These are phyloP conservation scores for Nematocida sp. DNA, from an alignment of 371 early-diverging fungal genomes.

Conservation along the genomic window DNA sequence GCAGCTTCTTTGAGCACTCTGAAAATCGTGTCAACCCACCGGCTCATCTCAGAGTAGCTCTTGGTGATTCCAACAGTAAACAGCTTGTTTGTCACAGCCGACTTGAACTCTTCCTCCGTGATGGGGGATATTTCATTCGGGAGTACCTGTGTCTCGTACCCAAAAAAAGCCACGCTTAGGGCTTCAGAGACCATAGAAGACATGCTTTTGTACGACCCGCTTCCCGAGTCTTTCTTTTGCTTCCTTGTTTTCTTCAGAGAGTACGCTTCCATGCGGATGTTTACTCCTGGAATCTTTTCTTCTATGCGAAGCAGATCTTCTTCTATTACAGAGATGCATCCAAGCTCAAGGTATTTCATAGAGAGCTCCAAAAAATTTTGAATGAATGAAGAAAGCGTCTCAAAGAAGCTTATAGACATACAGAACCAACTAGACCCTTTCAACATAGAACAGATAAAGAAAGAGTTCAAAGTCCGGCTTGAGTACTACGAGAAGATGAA, in stretches of 20 bases:
- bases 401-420: conserved; percentile 25
- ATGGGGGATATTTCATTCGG: conserved; percentile 1
- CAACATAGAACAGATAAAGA: conserved; percentile 22
- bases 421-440: conserved; percentile 18
- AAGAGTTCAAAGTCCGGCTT: conserved; percentile 4
- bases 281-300: conserved; percentile 28
- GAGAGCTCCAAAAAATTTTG: conserved; percentile 23
- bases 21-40: conserved; percentile 35
- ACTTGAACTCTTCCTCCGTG: conserved; percentile 18
- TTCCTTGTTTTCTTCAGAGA: conserved; percentile 47
- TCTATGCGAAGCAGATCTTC: conserved; percentile 27
- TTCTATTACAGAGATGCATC: conserved; percentile 2
- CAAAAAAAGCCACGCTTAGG: conserved; percentile 32
- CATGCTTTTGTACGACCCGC: conserved; percentile 17
- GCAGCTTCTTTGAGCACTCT: neutral
- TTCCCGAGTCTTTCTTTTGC: conserved; percentile 24
- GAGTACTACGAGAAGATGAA: conserved; percentile 17
- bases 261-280: conserved; percentile 39
- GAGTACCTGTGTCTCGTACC: conserved; percentile 11
- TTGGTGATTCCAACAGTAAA: conserved; percentile 47
- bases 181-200: conserved; percentile 40
- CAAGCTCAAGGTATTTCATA: conserved; percentile 51
- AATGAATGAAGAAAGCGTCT: conserved; percentile 24
- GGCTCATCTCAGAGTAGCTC: conserved; percentile 30
- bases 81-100: conserved; percentile 17